A percentile compares a stretch with the other conserved stretches of the same genome.
Conservation (phyloP, 2,329 filamentous ascomycete species). For the Lecanicillium sp. region DNA sequence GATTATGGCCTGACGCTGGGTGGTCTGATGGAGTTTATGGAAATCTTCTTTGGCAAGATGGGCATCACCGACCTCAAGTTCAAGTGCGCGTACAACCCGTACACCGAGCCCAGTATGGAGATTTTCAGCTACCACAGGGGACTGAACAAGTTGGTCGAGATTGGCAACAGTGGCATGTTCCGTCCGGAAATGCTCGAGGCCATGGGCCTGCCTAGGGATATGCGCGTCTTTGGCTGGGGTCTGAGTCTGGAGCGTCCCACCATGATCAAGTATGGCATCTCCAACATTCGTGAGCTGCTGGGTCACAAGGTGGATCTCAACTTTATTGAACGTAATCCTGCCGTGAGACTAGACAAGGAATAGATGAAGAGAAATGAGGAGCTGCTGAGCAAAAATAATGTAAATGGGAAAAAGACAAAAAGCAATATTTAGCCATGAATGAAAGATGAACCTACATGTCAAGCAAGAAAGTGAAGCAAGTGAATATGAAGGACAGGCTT, state of each 20-base stretch:
- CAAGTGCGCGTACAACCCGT: constrained; percentile 91
- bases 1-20: constrained; percentile 91
- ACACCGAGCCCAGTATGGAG: constrained; percentile 96
- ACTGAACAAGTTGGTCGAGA: constrained; percentile 80
- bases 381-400: constrained; percentile 2
- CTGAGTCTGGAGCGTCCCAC: constrained; percentile 87
- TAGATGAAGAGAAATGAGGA: constrained; percentile 30
- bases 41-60: constrained; percentile 95
- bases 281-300: constrained; percentile 84
- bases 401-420: constrained; percentile 4
- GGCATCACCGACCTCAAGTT: constrained; percentile 78
- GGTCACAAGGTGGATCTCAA: constrained; percentile 92
- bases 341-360: constrained; percentile 81
- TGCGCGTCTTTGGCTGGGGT: constrained; percentile 92
- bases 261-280: constrained; percentile 91
- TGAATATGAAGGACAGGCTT: no score
- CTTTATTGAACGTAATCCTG: constrained; percentile 87
- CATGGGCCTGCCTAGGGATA: constrained; percentile 86
- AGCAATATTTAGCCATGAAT: constrained; percentile 4
- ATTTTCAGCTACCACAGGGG: constrained; percentile 94
- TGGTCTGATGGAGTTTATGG: constrained; percentile 86
- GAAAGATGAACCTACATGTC: neutral
- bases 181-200: constrained; percentile 92
- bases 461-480: neutral
- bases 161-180: constrained; percentile 99